These are phyloP conservation scores for Dittrichia graveolens DNA, from an alignment of 129 eudicot species.

Conservation along the genomic window DNA sequence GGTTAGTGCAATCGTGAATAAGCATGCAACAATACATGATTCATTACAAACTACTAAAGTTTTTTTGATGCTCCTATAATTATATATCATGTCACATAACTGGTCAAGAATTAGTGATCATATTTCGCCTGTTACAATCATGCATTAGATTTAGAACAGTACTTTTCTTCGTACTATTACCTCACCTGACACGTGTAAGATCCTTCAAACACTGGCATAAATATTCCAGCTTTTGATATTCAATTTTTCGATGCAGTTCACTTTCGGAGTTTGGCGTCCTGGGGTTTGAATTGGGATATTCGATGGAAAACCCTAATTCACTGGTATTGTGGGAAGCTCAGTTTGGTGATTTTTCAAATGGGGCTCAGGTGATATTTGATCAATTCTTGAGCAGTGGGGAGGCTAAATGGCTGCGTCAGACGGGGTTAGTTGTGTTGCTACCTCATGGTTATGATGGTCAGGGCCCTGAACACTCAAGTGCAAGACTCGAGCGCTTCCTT, in stretches of 20 bases:
- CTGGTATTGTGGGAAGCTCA: slow-evolving; percentile 99
- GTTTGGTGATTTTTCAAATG: slow-evolving; percentile 95
- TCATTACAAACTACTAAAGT: background rate
- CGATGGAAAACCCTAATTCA: slow-evolving; percentile 98
- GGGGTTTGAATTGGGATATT: slow-evolving; percentile 96
- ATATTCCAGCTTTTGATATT: too few species aligned
- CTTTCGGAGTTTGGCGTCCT: slow-evolving; percentile 97
- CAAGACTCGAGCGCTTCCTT: slow-evolving; percentile 92
- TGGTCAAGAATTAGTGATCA: too few species aligned
- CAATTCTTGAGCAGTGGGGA: slow-evolving; percentile 98
- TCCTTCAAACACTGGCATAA: too few species aligned
- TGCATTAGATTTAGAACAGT: too few species aligned
- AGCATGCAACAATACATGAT: background rate
- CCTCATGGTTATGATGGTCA: slow-evolving; percentile 99
- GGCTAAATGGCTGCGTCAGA: slow-evolving; percentile 97
- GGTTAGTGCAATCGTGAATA: slow-evolving; percentile 42
- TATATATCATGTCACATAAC: background rate
- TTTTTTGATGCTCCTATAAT: background rate
- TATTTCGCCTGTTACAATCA: too few species aligned
- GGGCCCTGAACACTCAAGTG: slow-evolving; percentile 99
- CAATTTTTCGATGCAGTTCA: slow-evolving; percentile 51
- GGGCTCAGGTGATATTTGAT: slow-evolving; percentile 98
- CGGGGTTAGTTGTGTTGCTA: slow-evolving; percentile 85
- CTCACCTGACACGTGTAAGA: too few species aligned
- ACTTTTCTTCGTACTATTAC: too few species aligned